Conservation (phyloP, 2,329 filamentous ascomycete species). For the Bipolaris gigantea region DNA sequence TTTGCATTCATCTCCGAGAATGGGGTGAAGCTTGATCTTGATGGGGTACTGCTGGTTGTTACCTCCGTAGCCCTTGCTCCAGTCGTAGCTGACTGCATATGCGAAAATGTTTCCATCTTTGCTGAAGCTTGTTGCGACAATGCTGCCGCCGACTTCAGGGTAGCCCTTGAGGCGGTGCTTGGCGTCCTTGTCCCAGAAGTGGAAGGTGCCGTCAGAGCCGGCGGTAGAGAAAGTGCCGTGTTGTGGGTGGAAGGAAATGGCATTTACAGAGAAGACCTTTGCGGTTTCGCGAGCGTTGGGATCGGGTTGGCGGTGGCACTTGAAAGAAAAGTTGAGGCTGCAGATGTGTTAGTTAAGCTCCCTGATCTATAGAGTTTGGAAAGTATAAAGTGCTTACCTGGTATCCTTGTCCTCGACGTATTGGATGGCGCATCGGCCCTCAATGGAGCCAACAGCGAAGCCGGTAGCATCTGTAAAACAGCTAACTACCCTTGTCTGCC, state of each 20-base stretch:
- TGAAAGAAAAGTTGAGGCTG: constrained; percentile 93
- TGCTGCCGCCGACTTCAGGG: constrained; percentile 67
- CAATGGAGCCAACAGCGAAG: constrained; percentile 94
- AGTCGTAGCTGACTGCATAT: constrained; percentile 88
- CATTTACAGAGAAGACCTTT: constrained; percentile 93
- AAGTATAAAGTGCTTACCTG: constrained; percentile 46
- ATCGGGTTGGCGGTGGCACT: constrained; percentile 88
- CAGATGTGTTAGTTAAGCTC: constrained; percentile 13
- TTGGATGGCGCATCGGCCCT: constrained; percentile 95
- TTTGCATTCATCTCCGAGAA: constrained; percentile 55
- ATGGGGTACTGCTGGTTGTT: constrained; percentile 67
- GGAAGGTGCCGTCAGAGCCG: constrained; percentile 92
- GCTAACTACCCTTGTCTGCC: constrained; percentile 93
- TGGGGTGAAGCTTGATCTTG: constrained; percentile 56
- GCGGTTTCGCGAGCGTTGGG: constrained; percentile 65
- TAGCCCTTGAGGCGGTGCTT: constrained; percentile 67
- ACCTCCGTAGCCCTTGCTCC: constrained; percentile 90
- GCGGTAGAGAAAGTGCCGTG: constrained; percentile 99
- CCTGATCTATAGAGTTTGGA: background rate
- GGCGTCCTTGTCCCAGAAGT: constrained; percentile 80
- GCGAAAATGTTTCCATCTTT: constrained; percentile 67
- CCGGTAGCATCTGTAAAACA: constrained; percentile 91
- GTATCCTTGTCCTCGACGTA: constrained; percentile 97
- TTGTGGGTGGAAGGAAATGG: constrained; percentile 94
- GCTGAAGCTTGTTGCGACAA: constrained; percentile 91